Evolutionary conservation across 2,329 filamentous ascomycete species (phyloP), one percentile per base, ranked within the genome.

Genomic region (Pleoardoris graminearum): DNA sequence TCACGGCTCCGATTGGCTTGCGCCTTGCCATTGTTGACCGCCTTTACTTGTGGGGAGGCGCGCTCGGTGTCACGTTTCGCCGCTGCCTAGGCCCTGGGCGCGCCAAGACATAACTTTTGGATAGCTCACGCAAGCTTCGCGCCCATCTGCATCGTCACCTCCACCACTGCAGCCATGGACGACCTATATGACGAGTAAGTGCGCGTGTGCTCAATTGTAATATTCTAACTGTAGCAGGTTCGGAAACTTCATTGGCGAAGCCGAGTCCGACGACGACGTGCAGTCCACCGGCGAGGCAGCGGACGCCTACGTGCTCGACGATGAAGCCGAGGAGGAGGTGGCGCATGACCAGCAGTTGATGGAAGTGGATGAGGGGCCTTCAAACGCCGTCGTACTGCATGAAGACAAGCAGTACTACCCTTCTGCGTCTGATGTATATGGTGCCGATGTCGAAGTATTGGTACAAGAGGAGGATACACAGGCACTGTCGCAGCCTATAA

Each of bases 331-430:
- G 42, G 73, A 74, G 39, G 70, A 61, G 23, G 79, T 76, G 35
- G 79, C 76, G 35, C 81, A 86, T 32, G 87, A 88, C 39, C 88
- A 95, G 72, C 89, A 96, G 76, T 78, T 94, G 65, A 97, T 99
- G 93, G 90, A 97, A 67, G 78, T 97, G 37, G 93, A 97, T 70
- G 88, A 92, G 43, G 91, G 89, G 12, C 90, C 93, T 3, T 97
- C 92, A 4, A 99, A 97, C 74, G 93, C 94, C 46, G 91, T 99
- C n/a, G 84, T 99, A 52, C 83, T 99, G 39, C 94, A 99, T 77
- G 94, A 99, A 80, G 94, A 99, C 78, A 99, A 99, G 75, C 94
- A 97, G 73, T 99, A 99, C 76, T 99, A 99, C 71, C 94, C 94
- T 25, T 96, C 92, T n/a, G 94, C 94, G 51, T 87, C 93, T 70